Conservation (phyloP, 805 yeast genomes). For the Ogataea pilisensis region DNA sequence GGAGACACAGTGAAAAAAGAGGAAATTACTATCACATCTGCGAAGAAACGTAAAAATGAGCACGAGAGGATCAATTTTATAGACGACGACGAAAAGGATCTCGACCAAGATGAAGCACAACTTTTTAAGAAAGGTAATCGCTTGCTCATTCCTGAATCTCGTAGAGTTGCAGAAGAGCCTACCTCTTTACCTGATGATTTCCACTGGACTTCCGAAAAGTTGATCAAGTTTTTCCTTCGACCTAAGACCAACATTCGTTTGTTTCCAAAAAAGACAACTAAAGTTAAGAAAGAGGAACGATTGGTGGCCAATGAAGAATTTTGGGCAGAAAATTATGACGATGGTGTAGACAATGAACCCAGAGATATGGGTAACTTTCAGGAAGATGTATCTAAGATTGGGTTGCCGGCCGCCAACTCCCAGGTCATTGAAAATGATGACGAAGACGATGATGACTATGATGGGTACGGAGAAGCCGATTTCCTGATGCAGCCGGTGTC, state of each 20-base stretch:
- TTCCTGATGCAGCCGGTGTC: slow-evolving; percentile 4
- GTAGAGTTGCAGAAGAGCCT: slow-evolving; percentile 24
- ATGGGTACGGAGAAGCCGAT: slow-evolving; percentile 17
- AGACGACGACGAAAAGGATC: slow-evolving; percentile 17
- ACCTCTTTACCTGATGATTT: slow-evolving; percentile 33
- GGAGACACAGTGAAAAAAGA: background rate
- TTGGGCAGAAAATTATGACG: slow-evolving; percentile 63
- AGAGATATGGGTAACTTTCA: slow-evolving; percentile 23
- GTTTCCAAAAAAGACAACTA: slow-evolving; percentile 13
- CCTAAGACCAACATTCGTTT: slow-evolving; percentile 37
- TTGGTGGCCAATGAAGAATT: slow-evolving; percentile 52
- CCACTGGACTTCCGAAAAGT: slow-evolving; percentile 62
- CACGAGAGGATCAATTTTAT: slow-evolving; percentile 18
- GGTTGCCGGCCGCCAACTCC: slow-evolving; percentile 17
- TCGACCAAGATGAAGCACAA: slow-evolving; percentile 36
- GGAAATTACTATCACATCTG: background rate
- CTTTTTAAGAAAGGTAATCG: slow-evolving; percentile 24
- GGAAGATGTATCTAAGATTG: slow-evolving; percentile 3
- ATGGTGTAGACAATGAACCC: slow-evolving; percentile 26
- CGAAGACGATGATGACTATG: slow-evolving; percentile 39
- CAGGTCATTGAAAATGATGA: slow-evolving; percentile 26
- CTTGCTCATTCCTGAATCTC: slow-evolving; percentile 39
- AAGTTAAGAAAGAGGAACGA: background rate
- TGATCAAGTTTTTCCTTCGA: slow-evolving; percentile 65
- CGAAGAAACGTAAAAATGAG: slow-evolving; percentile 31